Conservation (phyloP, 2,329 filamentous ascomycete species). For the Phaeosphaeriaceae sp. region DNA sequence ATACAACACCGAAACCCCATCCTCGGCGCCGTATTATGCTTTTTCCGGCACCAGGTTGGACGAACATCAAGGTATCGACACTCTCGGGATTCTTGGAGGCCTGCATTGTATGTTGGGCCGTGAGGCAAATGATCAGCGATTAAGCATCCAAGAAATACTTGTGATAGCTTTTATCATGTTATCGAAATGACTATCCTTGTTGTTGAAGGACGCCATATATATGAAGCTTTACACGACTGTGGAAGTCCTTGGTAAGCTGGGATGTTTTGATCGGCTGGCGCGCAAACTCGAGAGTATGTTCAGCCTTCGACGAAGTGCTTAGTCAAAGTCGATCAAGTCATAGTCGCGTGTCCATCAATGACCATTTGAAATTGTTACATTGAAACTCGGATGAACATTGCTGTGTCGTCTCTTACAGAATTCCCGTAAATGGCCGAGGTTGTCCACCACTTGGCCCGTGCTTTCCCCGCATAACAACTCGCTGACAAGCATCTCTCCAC, state of each 20-base stretch:
- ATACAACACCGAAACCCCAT: no score
- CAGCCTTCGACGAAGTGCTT: background rate
- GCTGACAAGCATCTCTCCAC: conserved; percentile 14
- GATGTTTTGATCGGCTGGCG: no score
- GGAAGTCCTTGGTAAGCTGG: no score
- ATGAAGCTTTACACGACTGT: background rate
- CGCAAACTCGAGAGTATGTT: background rate
- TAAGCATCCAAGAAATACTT: background rate
- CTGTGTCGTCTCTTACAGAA: background rate
- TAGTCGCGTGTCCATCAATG: no score
- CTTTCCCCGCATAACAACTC: conserved; percentile 25
- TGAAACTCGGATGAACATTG: background rate
- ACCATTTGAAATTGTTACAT: background rate
- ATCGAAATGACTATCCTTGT: background rate
- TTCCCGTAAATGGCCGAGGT: conserved; percentile 15
- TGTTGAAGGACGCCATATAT: no score
- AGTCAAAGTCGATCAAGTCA: background rate
- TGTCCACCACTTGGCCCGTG: conserved; percentile 13
- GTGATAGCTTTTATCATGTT: background rate
- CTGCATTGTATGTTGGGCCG: background rate
- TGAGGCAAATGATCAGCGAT: background rate
- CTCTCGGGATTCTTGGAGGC: background rate
- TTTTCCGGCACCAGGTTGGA: conserved; percentile 2
- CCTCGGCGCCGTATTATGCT: conserved; percentile 5
- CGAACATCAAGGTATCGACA: conserved; percentile 1